A percentile compares a stretch with the other conserved stretches of the same genome.
Evolutionary conservation across 2,329 filamentous ascomycete genomes (phyloP).

Genomic region (Apiospora malaysiana): DNA sequence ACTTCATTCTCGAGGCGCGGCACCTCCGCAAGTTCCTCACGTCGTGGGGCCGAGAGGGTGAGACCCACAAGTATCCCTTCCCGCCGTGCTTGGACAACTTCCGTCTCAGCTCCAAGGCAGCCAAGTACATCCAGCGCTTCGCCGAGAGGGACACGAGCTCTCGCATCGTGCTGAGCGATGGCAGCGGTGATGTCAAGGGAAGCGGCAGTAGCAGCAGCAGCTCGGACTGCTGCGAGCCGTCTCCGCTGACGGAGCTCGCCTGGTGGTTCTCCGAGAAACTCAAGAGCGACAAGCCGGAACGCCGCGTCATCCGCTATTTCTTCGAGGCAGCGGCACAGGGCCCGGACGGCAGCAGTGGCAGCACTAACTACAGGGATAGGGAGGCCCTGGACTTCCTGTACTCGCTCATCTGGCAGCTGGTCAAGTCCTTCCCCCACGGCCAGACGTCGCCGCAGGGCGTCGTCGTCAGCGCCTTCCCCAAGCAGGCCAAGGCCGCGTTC

Average conservation of each 20-base stretch:
- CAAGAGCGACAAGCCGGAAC: neutral
- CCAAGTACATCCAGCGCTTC: neutral
- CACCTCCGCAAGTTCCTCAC: neutral
- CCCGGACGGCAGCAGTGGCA: too few relatives aligned
- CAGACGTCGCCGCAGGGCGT: neutral
- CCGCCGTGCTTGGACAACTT: neutral
- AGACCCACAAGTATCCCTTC: neutral
- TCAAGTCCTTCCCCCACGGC: neutral
- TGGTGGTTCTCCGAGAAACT: conserved; percentile 4
- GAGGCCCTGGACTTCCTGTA: neutral
- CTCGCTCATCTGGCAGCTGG: neutral
- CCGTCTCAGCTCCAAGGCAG: neutral
- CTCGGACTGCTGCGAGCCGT: neutral
- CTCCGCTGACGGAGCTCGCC: neutral
- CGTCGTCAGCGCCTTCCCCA: neutral
- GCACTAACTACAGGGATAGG: too few relatives aligned
- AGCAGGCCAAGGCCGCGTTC: neutral
- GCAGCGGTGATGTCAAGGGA: neutral
- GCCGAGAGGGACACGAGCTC: conserved; percentile 1
- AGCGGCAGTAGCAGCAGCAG: neutral
- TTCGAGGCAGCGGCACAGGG: neutral
- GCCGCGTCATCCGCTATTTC: neutral
- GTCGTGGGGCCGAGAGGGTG: neutral
- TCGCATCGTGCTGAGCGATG: neutral
- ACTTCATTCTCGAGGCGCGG: neutral